Base-by-base conservation (phyloP, 169 alveolate species). In the Plasmodium billcollinsi region DNA sequence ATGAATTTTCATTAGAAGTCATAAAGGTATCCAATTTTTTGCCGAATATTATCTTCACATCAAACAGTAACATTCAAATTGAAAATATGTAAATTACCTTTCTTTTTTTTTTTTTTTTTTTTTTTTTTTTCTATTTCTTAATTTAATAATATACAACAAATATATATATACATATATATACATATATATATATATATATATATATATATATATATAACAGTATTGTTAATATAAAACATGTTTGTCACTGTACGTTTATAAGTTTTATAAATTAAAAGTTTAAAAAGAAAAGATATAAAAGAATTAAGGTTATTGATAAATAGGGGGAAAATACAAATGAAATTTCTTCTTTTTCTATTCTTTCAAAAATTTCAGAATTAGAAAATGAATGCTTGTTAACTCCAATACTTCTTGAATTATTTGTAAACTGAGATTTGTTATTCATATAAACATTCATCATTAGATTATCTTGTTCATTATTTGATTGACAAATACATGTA, bases 401-500 rank as follows among this genome's bases (percentile, higher is more conserved):
- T 26, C 66, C 54, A 39, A 15, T 62, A 39, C 47, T 39, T 26
- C 9, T 54, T 1, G 29, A 20, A 8, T 74, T 45, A 12, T 14
- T 56, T 11, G 63, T 20, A 56, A 21, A 0, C 1, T 11, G 20
- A 56, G 33, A 18, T 56, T 15, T 56, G 21, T 78, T 21, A 15
- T 78, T 78, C n/a, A 78, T 65, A 26, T 78, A 65, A n/a, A 78
- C 89, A 50, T 78, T 65, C 78, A 78, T 78, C 80, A 78, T 78
- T 67, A 78, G 59, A 8, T 39, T 52, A 47, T 65, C 78, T 65
- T 47, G 9, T 2, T 47, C 54, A 66, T 65, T 50, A 66, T 65
- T 8, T 59, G 78, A 50, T 59, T 47, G 61, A 66, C 89, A 78
- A 65, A 59, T 66, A 56, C 89, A 78, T 52, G 89, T 65, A 78